Evolutionary conservation across 306 rosid species (phyloP), one percentile per base, ranked within the genome.

Genomic region (Fragaria iinumae): DNA sequence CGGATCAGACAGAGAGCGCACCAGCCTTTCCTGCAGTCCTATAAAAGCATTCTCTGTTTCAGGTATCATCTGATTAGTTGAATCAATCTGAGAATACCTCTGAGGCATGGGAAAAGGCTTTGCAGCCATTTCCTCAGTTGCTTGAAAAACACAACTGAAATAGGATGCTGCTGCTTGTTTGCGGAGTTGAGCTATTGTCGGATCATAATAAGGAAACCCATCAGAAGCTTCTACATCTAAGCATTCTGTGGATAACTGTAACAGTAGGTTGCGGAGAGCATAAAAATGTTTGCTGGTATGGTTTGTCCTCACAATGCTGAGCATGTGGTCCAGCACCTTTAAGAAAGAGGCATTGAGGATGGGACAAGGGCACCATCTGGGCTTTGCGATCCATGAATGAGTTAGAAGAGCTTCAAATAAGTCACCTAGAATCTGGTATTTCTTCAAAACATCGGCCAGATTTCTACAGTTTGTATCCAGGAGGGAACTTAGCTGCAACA

Each of bases 161-260:
- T 95, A 95, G 65, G 96, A 95, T 56, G 77, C 21, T 34, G 95
- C 88, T 47, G 98, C 92, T 87, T 92, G 98, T 78, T 90, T 88
- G 38, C 92, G 93, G 79, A 90, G 96, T 78, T 90, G 89, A 45
- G 92, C 88, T 67, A 87, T 36, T 53, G 98, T 92, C 43, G 98
- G 91, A 84, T 95, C 98, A 79, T 90, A 88, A 88, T 83, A 89
- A 10, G 79, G 71, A 47, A 64, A 74, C 43, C 78, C 73, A 66
- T 79, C 53, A 72, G 91, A 87, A 69, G 81, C 71, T 71, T 90
- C 90, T 74, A 86, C 80, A 86, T 89, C 96, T 65, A 95, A 84
- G 89, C 93, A 89, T 75, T 81, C 89, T 16, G 88, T 82, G 21
- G 97, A 92, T 74, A 87, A 76, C 83, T 90, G 92, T 81, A 89